These are phyloP conservation scores for Naganishia onofrii DNA, from an alignment of 768 basidiomycete genomes.

Conservation along the genomic window DNA sequence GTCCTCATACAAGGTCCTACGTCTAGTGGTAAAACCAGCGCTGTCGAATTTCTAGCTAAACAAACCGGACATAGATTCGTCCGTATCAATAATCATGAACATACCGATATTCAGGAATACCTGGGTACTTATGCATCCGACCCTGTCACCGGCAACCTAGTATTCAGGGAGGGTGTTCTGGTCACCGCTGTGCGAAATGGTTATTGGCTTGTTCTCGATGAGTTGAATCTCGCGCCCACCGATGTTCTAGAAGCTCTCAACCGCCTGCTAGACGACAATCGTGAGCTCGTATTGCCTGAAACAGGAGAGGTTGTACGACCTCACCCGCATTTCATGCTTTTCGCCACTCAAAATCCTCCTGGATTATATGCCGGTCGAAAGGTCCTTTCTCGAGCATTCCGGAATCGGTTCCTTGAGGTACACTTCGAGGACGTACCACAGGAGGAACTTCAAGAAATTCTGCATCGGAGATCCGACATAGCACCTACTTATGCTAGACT, in stretches of 20 bases:
- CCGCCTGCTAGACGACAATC: slow-evolving; percentile 92
- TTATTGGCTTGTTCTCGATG: slow-evolving; percentile 97
- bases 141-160: slow-evolving; percentile 82
- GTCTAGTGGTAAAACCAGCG: slow-evolving; percentile 94
- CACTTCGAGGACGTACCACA: slow-evolving; percentile 97
- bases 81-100: slow-evolving; percentile 99
- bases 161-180: slow-evolving; percentile 89
- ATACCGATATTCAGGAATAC: slow-evolving; percentile 98
- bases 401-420: slow-evolving; percentile 94
- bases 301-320: slow-evolving; percentile 91
- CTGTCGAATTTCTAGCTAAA: slow-evolving; percentile 89
- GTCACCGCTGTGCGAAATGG: slow-evolving; percentile 86
- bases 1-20: slow-evolving; percentile 97
- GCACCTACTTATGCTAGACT: slow-evolving; percentile 88
- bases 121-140: slow-evolving; percentile 95
- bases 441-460: slow-evolving; percentile 83
- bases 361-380: slow-evolving; percentile 94
- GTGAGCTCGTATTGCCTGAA: slow-evolving; percentile 91
- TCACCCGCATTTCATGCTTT: slow-evolving; percentile 94
- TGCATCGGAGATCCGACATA: slow-evolving; percentile 87
- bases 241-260: slow-evolving; percentile 97
- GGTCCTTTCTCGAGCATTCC: slow-evolving; percentile 88
- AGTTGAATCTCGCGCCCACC: slow-evolving; percentile 93
- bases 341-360: slow-evolving; percentile 96
- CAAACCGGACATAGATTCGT: slow-evolving; percentile 92